phyloP scores from a whole-genome alignment of 352 stramenopile species.

The Thraustochytrium striatum region DNA sequence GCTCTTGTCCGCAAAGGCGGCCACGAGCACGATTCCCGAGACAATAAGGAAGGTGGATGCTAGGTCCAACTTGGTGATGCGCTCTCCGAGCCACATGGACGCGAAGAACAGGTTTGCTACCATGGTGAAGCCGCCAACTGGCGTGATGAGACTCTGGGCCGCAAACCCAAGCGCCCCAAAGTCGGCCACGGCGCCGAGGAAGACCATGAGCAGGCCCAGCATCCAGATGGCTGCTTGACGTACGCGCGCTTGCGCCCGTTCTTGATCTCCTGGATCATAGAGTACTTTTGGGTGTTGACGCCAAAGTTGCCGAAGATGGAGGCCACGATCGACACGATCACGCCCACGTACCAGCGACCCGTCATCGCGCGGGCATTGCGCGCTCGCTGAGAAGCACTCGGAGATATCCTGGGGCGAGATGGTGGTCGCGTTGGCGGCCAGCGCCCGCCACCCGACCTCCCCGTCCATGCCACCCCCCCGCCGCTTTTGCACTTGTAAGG shows the following conservation, averaged over 20 bases:
- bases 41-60: slow-evolving; percentile 69
- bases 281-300: slow-evolving; percentile 80
- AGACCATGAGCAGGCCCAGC: slow-evolving; percentile 69
- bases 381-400: too few species aligned
- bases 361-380: too few species aligned
- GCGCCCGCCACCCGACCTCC: too few species aligned
- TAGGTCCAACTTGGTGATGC: slow-evolving; percentile 64
- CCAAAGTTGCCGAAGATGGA: slow-evolving; percentile 79
- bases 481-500: too few species aligned
- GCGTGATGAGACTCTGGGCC: slow-evolving; percentile 76
- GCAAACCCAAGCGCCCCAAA: slow-evolving; percentile 81
- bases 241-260: slow-evolving; percentile 63
- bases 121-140: slow-evolving; percentile 73
- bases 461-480: too few species aligned
- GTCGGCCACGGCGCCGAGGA: slow-evolving; percentile 73
- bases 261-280: slow-evolving; percentile 74
- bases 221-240: slow-evolving; percentile 78
- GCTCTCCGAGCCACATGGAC: slow-evolving; percentile 62
- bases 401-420: too few species aligned
- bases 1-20: slow-evolving; percentile 69
- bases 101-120: slow-evolving; percentile 77
- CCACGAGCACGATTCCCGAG: slow-evolving; percentile 68
- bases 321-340: slow-evolving; percentile 68
- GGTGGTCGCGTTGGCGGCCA: too few species aligned
- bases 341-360: slow-evolving; percentile 58